Evolutionary conservation across 148 eudicot species (phyloP), one percentile per base, ranked within the genome.

Genomic region (Tetragonia tetragonoides): DNA sequence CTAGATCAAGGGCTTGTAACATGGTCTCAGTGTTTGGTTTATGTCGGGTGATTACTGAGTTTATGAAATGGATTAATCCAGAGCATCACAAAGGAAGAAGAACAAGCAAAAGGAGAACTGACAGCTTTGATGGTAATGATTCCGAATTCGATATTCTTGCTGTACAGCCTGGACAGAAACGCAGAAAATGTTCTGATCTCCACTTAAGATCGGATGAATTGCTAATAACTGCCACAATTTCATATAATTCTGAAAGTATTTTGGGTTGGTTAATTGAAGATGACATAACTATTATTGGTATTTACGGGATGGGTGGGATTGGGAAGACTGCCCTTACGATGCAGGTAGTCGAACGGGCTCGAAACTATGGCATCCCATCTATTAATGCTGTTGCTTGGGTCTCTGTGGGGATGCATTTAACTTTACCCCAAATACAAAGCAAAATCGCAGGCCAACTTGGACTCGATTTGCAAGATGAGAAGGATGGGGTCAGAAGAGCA

Each of bases 241-340:
- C 21, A 4, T 17, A 42, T 4, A 16, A 46, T 62, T 10, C 63
- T 6, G 21, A 44, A 14, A 24, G 17, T 28, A 44, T 75, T 7
- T 42, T 44, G 12, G 71, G 7, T n/a, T 78, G 70, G 70, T 51
- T 78, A 23, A 5, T 7, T 0, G 39, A 78, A 37, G 81, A 64
- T 72, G 47, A 38, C 20, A 42, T 63, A 4, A 62, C 40, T 10
- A 51, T 17, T 38, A 72, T 78, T 38, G 76, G 71, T 71, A 47
- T 78, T 34, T 70, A 46, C 46, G 80, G 80, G 34, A 70, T 78
- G 80, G 75, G 61, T 11, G 80, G 80, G 17, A 42, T 72, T 12
- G 81, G 81, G 12, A 78, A 78, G 76, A 78, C 81, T 7, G 49
- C 70, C 37, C 76, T 78, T 18, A 47, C 67, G 41, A 71, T 10